Evolutionary conservation across 1,139 yeast species (phyloP).

Genomic region (Zygosaccharomyces pseudobailii): DNA sequence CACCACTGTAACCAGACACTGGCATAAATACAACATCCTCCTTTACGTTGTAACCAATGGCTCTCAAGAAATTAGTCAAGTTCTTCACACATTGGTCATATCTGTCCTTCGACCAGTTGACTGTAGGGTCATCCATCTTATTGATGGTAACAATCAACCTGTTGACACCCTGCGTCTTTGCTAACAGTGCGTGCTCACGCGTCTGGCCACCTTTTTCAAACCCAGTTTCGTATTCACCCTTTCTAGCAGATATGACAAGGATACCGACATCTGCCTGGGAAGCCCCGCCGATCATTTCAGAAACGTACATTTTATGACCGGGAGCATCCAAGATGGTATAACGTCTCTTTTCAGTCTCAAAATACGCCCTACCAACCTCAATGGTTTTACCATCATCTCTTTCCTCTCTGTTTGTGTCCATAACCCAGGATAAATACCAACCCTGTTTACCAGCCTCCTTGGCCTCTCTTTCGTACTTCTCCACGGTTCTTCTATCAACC

Average conservation of each 20-base stretch:
- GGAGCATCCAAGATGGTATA: conserved; percentile 98
- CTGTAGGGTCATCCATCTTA: conserved; percentile 99
- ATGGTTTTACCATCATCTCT: conserved; percentile 98
- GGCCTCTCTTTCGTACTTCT: conserved; percentile 96
- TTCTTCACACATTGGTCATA: conserved; percentile 92
- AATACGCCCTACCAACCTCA: conserved; percentile 96
- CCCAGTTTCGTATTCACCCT: conserved; percentile 94
- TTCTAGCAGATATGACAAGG: conserved; percentile 86
- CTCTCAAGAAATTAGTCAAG: conserved; percentile 71
- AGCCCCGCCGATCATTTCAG: conserved; percentile 99
- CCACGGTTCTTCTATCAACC: conserved; percentile 98
- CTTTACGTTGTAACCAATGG: conserved; percentile 79
- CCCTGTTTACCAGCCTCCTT: conserved; percentile 99
- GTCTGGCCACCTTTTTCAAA: conserved; percentile 92
- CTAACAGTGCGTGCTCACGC: conserved; percentile 88
- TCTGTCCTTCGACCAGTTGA: conserved; percentile 91
- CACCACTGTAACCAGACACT: conserved; percentile 96
- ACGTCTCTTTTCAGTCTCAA: conserved; percentile 96
- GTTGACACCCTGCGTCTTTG: conserved; percentile 86
- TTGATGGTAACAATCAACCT: conserved; percentile 90
- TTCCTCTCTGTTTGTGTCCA: conserved; percentile 99
- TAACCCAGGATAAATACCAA: conserved; percentile 98
- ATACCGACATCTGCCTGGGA: conserved; percentile 96
- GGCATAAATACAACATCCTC: conserved; percentile 92
- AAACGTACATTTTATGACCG: conserved; percentile 97